Conservation (phyloP, 768 basidiomycete genomes). For the Tulasnella sp. region DNA sequence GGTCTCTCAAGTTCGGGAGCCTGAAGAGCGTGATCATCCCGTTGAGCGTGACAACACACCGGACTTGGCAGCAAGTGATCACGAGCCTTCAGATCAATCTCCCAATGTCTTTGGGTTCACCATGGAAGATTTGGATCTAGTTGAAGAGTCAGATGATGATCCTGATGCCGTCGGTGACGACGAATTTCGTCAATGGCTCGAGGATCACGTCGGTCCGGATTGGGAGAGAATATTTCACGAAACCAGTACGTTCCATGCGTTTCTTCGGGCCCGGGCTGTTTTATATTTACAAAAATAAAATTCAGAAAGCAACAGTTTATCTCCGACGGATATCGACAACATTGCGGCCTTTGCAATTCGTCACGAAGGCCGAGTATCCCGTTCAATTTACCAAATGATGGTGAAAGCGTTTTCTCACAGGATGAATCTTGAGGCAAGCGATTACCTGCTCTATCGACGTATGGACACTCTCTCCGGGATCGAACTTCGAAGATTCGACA, state of each 20-base stretch:
- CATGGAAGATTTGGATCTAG: not conserved
- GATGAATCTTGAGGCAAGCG: not conserved
- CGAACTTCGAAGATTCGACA: not conserved
- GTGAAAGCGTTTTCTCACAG: not conserved
- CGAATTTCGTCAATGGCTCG: not conserved
- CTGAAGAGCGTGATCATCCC: not conserved
- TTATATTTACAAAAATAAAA: not conserved
- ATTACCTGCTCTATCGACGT: not conserved
- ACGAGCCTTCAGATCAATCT: not conserved
- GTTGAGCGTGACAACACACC: not conserved
- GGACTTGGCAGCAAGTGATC: no score
- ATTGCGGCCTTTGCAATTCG: not conserved
- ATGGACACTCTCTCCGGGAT: not conserved
- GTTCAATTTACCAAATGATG: not conserved
- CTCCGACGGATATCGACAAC: not conserved
- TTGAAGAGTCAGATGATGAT: not conserved
- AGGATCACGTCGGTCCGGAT: not conserved
- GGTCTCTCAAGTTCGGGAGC: not conserved
- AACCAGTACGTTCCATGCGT: not conserved
- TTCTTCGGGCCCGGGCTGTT: no score
- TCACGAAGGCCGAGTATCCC: not conserved
- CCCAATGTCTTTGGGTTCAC: not conserved
- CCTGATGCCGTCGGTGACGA: not conserved
- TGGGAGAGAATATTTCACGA: not conserved
- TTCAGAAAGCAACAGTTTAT: not conserved